Evolutionary conservation across 805 yeast genomes (phyloP).

Genomic region (Sungouiozyma ichnusensis): DNA sequence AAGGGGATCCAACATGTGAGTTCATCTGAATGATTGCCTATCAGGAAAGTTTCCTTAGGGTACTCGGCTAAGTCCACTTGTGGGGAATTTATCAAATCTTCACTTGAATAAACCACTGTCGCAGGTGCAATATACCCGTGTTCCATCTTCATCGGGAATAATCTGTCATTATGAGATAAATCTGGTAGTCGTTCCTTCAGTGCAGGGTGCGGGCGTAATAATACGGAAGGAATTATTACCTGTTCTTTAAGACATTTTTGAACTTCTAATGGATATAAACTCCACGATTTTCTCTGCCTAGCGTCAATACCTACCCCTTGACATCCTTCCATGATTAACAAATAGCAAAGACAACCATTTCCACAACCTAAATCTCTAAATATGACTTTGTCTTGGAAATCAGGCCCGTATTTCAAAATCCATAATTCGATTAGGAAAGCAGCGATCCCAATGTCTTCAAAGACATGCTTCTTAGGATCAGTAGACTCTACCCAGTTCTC

Average conservation of each 20-base stretch:
- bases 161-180: conserved; percentile 49
- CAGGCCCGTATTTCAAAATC: conserved; percentile 39
- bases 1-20: conserved; percentile 92
- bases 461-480: conserved; percentile 91
- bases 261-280: conserved; percentile 54
- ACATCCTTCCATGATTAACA: conserved; percentile 70
- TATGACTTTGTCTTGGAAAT: conserved; percentile 33
- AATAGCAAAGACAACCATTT: conserved; percentile 74
- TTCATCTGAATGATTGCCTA: conserved; percentile 94
- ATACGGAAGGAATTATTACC: conserved; percentile 67
- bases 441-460: conserved; percentile 92
- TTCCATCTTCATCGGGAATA: conserved; percentile 28
- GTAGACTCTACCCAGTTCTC: conserved; percentile 88
- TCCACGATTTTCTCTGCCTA: conserved; percentile 81
- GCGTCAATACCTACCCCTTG: conserved; percentile 84
- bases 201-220: conserved; percentile 62
- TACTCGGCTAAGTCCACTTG: conserved; percentile 56
- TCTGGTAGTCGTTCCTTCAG: conserved; percentile 43
- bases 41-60: conserved; percentile 62
- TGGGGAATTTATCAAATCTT: conserved; percentile 38
- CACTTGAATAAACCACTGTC: conserved; percentile 27
- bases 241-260: conserved; percentile 56
- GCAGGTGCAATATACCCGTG: conserved; percentile 40
- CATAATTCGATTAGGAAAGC: conserved; percentile 86
- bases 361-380: conserved; percentile 94